Evolutionary conservation across 345 rosid species (phyloP), one percentile per base, ranked within the genome.

Genomic region (Eucalyptus leucophloia): DNA sequence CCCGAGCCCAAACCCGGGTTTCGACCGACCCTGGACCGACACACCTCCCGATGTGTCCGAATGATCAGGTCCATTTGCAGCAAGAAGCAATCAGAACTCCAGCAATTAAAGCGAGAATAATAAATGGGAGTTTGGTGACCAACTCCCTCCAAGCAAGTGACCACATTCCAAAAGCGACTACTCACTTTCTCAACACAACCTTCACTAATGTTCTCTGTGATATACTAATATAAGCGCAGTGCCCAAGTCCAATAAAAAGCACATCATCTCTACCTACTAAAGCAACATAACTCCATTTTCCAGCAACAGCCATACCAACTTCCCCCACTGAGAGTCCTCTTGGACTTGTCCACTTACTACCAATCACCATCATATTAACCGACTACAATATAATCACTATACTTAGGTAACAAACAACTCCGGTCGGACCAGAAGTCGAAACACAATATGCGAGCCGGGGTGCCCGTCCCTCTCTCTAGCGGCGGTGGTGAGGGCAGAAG

Each of bases 401-500:
- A 19, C 45, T 37, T 3, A 53, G 69, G 83, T 21, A 77, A 10
- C 1, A 37, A 37, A 15, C 12, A 6, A 21, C 8, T 1, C 5
- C 14, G 37, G 21, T 14, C 21, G 37, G 32, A 65, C 77, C 21
- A 40, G 77, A 16, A 4, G 21, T n/a, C 40, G 40, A 16, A n/a
- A n/a, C 81, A 34, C 21, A 3, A 37, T 26, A 37, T 2, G 83
- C 45, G 0, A 37, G 24, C 47, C 47, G 8, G 40, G 12, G 83
- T 1, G 5, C 1, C 45, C 2, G 3, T 13, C 3, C 2, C 45
- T 11, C 47, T 77, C 26, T 72, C 69, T 62, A 13, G n/a, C 88
- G 94, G 86, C 93, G 93, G 77, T 88, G 95, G 87, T 91, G 94
- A 13, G 99, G 98, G 90, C 99, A 98, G 93, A 97, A 96, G 34